These are phyloP conservation scores for Neckera pumila DNA, from an alignment of 225 moss, liverwort and hornwort genomes.

Conservation along the genomic window DNA sequence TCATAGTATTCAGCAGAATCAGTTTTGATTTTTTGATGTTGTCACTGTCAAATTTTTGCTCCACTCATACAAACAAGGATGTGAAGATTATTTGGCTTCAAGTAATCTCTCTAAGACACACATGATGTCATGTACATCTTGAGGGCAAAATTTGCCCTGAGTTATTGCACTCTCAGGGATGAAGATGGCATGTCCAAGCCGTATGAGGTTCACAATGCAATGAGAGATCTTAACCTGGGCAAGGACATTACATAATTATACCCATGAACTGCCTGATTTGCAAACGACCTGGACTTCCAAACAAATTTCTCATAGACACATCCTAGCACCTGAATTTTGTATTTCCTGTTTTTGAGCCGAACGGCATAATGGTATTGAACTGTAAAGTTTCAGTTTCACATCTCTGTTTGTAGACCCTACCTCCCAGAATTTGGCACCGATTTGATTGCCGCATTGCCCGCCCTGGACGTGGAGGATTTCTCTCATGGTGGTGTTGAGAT, in stretches of 20 bases:
- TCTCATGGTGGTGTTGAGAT: conserved; percentile 18
- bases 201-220: background rate
- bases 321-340: background rate
- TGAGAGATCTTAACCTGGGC: background rate
- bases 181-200: background rate
- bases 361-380: background rate
- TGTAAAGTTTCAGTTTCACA: background rate
- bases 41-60: background rate
- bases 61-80: background rate
- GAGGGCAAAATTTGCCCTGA: background rate
- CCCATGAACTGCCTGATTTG: background rate
- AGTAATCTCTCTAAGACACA: background rate
- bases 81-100: background rate
- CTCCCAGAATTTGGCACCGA: conserved; percentile 56
- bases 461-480: conserved; percentile 49
- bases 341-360: background rate
- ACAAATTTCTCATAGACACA: background rate
- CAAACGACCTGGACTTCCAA: background rate
- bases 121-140: background rate
- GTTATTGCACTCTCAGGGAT: background rate
- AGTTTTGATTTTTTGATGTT: background rate
- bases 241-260: background rate
- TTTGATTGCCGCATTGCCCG: conserved; percentile 51
- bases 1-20: background rate
- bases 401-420: background rate